phyloP scores from a whole-genome alignment of 2,329 filamentous ascomycete genomes.

The Dothideomycetes sp. region DNA sequence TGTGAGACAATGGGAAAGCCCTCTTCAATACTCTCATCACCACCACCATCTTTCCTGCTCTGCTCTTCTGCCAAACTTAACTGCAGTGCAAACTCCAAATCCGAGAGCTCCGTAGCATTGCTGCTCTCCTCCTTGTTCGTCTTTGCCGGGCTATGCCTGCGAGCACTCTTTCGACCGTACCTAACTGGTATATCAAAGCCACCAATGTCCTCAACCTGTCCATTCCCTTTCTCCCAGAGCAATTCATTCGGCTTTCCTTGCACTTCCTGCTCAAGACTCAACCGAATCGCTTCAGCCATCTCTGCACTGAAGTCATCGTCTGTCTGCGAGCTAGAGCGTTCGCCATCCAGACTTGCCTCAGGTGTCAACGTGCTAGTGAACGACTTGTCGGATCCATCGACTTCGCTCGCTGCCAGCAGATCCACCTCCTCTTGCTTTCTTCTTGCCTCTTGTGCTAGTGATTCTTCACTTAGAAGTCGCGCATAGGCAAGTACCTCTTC shows the following conservation, averaged over 20 bases:
- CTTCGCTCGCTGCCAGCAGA: constrained; percentile 23
- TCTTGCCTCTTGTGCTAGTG: constrained; percentile 37
- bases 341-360: constrained; percentile 12
- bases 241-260: background rate
- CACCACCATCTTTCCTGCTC: constrained; percentile 22
- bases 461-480: constrained; percentile 50
- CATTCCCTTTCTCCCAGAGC: constrained; percentile 1
- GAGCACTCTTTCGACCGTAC: constrained; percentile 22
- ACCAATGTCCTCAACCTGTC: background rate
- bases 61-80: constrained; percentile 50
- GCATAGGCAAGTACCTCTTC: constrained; percentile 55
- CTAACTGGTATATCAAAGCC: constrained; percentile 35
- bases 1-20: constrained; percentile 19
- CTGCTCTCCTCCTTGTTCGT: constrained; percentile 22
- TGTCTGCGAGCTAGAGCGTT: constrained; percentile 19
- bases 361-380: background rate
- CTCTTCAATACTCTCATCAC: constrained; percentile 9
- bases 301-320: constrained; percentile 45
- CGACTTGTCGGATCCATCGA: constrained; percentile 12
- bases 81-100: constrained; percentile 52
- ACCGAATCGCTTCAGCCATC: constrained; percentile 51
- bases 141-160: constrained; percentile 9
- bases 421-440: constrained; percentile 35
- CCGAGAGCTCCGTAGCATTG: constrained; percentile 37
- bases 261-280: constrained; percentile 26